Evolutionary conservation across 345 rosid genomes (phyloP).

Genomic region (Eucalyptus regnans): DNA sequence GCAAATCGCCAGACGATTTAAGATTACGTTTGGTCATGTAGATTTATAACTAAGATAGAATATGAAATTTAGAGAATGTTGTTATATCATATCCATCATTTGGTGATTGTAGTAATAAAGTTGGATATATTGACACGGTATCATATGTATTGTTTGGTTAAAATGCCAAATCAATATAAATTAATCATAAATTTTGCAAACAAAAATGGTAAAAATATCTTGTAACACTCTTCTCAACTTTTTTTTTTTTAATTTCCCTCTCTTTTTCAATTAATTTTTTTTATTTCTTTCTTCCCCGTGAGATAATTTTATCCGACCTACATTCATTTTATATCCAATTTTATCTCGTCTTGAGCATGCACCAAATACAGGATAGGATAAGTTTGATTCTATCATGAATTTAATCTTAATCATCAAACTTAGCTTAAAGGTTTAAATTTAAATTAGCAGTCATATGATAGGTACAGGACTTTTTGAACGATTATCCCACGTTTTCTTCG

Average conservation of each 20-base stretch:
- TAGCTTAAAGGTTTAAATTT: fast-evolving
- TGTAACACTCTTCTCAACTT: too few species aligned
- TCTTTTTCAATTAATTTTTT: too few species aligned
- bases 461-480: fast-evolving
- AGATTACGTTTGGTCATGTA: fast-evolving
- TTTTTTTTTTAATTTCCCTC: too few species aligned
- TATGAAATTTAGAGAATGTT: too few species aligned
- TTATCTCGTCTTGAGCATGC: fast-evolving
- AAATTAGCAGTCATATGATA: fast-evolving
- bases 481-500: neutral
- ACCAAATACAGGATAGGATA: fast-evolving
- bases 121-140: fast-evolving
- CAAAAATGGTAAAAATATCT: too few species aligned
- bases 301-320: fast-evolving
- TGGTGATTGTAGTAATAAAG: fast-evolving
- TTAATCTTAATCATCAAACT: too few species aligned
- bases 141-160: fast-evolving
- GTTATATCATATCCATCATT: fast-evolving
- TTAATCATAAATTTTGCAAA: fast-evolving
- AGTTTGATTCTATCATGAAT: too few species aligned
- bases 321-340: fast-evolving
- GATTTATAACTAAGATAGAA: fast-evolving
- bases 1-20: fast-evolving
- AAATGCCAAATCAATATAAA: too few species aligned
- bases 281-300: fast-evolving